A percentile compares a stretch with the other conserved stretches of the same genome.
Conservation (phyloP, 139 green algal genomes). For the Desmodesmus armatus region DNA sequence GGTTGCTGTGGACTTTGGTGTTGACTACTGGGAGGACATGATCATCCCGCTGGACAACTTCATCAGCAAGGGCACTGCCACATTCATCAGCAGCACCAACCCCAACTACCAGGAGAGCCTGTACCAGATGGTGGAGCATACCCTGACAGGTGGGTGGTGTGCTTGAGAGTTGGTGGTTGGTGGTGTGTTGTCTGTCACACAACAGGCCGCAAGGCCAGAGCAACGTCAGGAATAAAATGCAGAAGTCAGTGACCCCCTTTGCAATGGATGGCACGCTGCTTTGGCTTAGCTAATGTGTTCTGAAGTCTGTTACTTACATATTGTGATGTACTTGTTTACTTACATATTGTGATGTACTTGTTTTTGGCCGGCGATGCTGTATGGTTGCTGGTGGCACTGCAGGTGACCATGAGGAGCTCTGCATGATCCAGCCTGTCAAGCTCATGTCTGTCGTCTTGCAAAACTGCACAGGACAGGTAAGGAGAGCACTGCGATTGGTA, state of each 20-base stretch:
- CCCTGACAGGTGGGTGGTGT: too few species aligned
- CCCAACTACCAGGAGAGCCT: constrained; percentile 80
- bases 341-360: background rate
- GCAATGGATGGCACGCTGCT: too few species aligned
- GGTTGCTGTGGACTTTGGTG: constrained; percentile 82
- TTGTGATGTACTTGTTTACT: too few species aligned
- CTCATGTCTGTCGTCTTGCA: constrained; percentile 91
- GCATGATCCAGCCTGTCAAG: constrained; percentile 80
- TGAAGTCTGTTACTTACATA: too few species aligned
- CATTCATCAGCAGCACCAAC: constrained; percentile 74
- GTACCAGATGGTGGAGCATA: constrained; percentile 55
- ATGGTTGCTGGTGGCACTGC: constrained; percentile 61
- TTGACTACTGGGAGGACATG: constrained; percentile 91
- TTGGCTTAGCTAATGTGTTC: too few species aligned
- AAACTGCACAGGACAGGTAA: constrained; percentile 46
- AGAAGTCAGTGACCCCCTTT: too few species aligned
- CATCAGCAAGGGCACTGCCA: constrained; percentile 71
- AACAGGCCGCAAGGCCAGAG: background rate
- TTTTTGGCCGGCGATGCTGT: constrained; percentile 60
- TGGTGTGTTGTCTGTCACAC: background rate
- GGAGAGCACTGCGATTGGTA: too few species aligned
- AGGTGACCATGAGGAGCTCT: constrained; percentile 71
- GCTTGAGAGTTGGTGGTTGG: too few species aligned
- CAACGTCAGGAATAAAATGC: too few species aligned
- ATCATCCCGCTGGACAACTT: constrained; percentile 95